Percentiles rank a stretch among this genome's conserved stretches.
Conservation (phyloP, 192 early-diverging fungal genomes). For the Backusella morwellensis region DNA sequence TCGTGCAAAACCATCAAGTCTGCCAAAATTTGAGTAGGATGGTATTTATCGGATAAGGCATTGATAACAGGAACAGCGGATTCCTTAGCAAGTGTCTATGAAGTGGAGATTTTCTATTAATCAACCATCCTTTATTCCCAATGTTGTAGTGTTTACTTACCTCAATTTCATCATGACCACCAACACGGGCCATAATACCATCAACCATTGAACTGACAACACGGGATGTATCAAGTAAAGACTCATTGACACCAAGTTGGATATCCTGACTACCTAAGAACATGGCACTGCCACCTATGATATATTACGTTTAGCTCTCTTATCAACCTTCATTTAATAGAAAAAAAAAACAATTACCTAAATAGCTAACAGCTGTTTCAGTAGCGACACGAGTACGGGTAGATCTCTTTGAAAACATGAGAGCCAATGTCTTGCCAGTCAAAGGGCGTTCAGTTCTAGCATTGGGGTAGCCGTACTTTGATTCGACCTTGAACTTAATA, state of each 20-base stretch:
- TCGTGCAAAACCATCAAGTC: slow-evolving; percentile 97
- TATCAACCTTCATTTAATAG: neutral
- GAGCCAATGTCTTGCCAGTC: slow-evolving; percentile 82
- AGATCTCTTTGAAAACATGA: slow-evolving; percentile 94
- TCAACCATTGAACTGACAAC: slow-evolving; percentile 97
- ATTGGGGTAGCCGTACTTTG: slow-evolving; percentile 46
- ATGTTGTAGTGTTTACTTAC: slow-evolving; percentile 29
- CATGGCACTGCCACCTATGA: slow-evolving; percentile 88
- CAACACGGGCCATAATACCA: slow-evolving; percentile 92
- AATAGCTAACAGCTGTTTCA: slow-evolving; percentile 87
- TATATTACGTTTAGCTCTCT: neutral
- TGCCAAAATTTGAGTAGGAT: slow-evolving; percentile 96
- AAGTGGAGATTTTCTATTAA: neutral
- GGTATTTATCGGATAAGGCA: slow-evolving; percentile 91
- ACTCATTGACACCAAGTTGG: slow-evolving; percentile 95
- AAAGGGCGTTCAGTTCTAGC: slow-evolving; percentile 52
- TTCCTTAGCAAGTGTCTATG: slow-evolving; percentile 77
- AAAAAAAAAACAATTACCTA: slow-evolving; percentile 40
- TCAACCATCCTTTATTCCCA: neutral
- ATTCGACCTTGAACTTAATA: slow-evolving; percentile 74
- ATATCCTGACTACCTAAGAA: slow-evolving; percentile 95
- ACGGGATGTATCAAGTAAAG: slow-evolving; percentile 82
- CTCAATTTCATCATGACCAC: slow-evolving; percentile 86
- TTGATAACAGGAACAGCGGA: slow-evolving; percentile 94
- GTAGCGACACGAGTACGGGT: slow-evolving; percentile 96